Percentiles rank a stretch among this genome's conserved stretches.
These are phyloP conservation scores for Phytopythium sindhum DNA, from an alignment of 352 stramenopile species.

Conservation along the genomic window DNA sequence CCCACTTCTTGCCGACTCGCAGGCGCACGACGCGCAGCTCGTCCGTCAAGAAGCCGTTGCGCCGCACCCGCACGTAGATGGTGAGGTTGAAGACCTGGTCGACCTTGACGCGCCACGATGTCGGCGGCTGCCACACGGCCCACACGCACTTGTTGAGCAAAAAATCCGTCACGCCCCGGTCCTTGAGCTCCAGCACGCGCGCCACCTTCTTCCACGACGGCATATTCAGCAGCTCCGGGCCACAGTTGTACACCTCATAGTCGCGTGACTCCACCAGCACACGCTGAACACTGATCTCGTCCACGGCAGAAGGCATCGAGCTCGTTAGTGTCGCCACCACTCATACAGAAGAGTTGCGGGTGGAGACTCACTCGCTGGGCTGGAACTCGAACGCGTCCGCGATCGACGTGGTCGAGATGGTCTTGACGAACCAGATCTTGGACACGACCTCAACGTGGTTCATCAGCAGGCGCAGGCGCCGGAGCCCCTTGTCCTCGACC, in stretches of 20 bases:
- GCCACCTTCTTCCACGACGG: conserved; percentile 32
- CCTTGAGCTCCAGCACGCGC: conserved; percentile 30
- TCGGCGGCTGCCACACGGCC: conserved; percentile 55
- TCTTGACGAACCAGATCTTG: conserved; percentile 62
- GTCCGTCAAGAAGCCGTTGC: conserved; percentile 50
- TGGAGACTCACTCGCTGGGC: conserved; percentile 37
- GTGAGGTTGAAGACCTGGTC: conserved; percentile 66
- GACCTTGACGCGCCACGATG: conserved; percentile 60
- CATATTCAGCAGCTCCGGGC: conserved; percentile 42
- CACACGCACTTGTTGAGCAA: conserved; percentile 38
- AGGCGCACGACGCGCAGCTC: conserved; percentile 50
- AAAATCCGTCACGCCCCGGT: conserved; percentile 28
- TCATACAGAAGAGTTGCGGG: background rate
- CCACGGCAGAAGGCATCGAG: background rate
- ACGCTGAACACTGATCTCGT: conserved; percentile 29
- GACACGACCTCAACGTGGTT: conserved; percentile 52
- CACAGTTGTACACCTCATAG: conserved; percentile 52
- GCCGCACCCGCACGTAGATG: conserved; percentile 33
- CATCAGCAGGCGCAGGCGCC: conserved; percentile 30
- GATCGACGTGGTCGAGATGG: conserved; percentile 57
- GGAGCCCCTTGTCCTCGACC: conserved; percentile 53
- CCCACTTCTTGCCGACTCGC: conserved; percentile 60
- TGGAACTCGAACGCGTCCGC: conserved; percentile 47
- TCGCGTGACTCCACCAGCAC: conserved; percentile 52
- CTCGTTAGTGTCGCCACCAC: background rate